A percentile compares a stretch with the other conserved stretches of the same genome.
Conservation (phyloP, 2,329 filamentous ascomycete genomes). For the Colletotrichum magnum region DNA sequence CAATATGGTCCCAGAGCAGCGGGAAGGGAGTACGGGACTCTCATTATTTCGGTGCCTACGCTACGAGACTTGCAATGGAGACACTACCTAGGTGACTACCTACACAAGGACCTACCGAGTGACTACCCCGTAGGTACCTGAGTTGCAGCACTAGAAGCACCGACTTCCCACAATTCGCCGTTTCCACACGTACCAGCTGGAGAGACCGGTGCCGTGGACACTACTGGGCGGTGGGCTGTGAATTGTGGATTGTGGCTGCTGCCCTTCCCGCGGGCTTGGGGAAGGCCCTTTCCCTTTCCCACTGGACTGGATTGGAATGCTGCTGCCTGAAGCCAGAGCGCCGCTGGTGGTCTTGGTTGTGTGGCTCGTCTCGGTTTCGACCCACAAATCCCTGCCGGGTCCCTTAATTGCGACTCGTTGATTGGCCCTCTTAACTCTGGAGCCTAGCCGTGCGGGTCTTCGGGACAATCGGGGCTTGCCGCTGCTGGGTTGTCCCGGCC, state of each 20-base stretch:
- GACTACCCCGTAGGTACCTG: too few species aligned
- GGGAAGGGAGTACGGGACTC: conserved; percentile 20
- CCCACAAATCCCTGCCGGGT: neutral
- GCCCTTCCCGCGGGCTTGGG: neutral
- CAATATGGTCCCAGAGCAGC: conserved; percentile 7
- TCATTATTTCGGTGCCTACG: conserved; percentile 38
- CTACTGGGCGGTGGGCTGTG: too few species aligned
- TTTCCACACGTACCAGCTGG: too few species aligned
- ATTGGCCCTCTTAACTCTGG: conserved; percentile 25
- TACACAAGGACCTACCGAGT: neutral
- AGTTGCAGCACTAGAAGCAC: neutral
- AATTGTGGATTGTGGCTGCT: too few species aligned
- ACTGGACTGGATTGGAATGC: conserved; percentile 27
- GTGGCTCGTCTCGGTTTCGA: conserved; percentile 15
- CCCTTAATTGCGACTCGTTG: neutral
- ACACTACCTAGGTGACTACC: neutral
- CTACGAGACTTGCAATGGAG: neutral
- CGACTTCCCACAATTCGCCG: neutral
- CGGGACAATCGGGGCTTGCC: conserved; percentile 13
- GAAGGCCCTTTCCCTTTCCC: neutral
- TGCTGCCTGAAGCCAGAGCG: conserved; percentile 36
- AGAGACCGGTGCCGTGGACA: too few species aligned
- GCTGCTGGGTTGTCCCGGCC: neutral
- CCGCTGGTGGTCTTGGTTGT: conserved; percentile 24
- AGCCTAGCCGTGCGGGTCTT: conserved; percentile 29